Base-by-base conservation (phyloP, 2,329 filamentous ascomycete genomes). In the Fusarium penzigii region DNA sequence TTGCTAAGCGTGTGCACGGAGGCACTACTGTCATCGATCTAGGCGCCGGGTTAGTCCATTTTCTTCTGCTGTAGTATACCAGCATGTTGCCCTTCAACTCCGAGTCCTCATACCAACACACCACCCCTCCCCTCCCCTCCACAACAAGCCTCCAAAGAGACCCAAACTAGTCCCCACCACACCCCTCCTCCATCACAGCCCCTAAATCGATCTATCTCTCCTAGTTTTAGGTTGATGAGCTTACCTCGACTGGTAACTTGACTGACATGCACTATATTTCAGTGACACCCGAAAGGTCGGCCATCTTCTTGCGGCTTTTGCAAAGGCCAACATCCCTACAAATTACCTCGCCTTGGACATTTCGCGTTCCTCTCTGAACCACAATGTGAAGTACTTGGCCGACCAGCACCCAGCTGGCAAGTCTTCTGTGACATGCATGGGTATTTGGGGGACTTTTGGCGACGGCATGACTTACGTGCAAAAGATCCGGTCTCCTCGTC, bases 211-310 rank as follows among this genome's bases (percentile, higher is more conserved):
- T 29, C 40, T 49, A 53, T 52, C 53, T 49, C 48, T 48, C 51
- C 41, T 11, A 32, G 29, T 32, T 32, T 32, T 32, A 40, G 39
- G 50, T 39, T 51, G 44, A 50, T 55, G 53, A 55, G 49, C 54
- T 64, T 55, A 58, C 54, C 52, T 53, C 10, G 45, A 42, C 25
- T 46, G 48, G 43, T 44, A 29, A n/a, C n/a, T 48, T 58, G 48
- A 56, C 57, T 51, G 46, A 56, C 51, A 41, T 36, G 39, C 38
- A n/a, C 50, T 42, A 39, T 39, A 34, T 43, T 38, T 6, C 42
- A 75, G 73, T 25, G 73, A 75, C 56, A 75, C 72, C 16, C 66
- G 68, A 43, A 75, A 75, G 56, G 73, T 75, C 45, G 67, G 70
- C 40, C 67, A 70, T 55, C 62, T 75, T 16, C 65, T 75, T 8